These are phyloP conservation scores for Axilococcus clingmanii DNA, from an alignment of 139 green algal species.

Conservation along the genomic window DNA sequence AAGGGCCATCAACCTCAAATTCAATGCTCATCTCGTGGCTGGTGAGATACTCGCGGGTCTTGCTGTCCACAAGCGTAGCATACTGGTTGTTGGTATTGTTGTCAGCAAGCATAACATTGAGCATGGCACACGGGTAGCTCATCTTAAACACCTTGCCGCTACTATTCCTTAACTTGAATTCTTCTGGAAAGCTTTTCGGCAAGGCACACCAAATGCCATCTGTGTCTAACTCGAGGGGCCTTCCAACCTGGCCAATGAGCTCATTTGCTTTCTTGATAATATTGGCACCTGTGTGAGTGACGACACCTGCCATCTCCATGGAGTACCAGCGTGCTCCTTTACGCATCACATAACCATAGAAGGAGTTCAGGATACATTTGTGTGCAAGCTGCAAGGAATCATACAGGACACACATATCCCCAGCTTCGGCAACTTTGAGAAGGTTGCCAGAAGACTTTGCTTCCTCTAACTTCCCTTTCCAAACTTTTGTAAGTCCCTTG, in stretches of 20 bases:
- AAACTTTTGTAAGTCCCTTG: constrained; percentile 92
- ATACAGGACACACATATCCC: constrained; percentile 85
- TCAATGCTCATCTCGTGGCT: constrained; percentile 91
- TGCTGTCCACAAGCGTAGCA: constrained; percentile 46
- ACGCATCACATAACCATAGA: constrained; percentile 93
- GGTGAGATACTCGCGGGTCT: constrained; percentile 48
- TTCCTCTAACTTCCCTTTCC: constrained; percentile 82
- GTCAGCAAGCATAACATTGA: constrained; percentile 92
- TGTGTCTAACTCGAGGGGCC: constrained; percentile 95
- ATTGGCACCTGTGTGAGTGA: constrained; percentile 91
- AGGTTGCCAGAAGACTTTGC: constrained; percentile 54
- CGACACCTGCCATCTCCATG: constrained; percentile 99
- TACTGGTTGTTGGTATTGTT: constrained; percentile 97
- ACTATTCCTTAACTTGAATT: constrained; percentile 81
- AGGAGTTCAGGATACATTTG: constrained; percentile 99
- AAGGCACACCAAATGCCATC: constrained; percentile 98
- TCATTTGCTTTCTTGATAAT: constrained; percentile 85
- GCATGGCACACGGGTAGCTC: constrained; percentile 92
- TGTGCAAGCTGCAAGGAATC: constrained; percentile 94
- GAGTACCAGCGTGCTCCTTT: constrained; percentile 94
- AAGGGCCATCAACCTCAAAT: constrained; percentile 93
- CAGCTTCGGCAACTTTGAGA: constrained; percentile 53
- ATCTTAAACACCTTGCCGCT: constrained; percentile 66
- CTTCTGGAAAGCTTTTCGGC: constrained; percentile 87
- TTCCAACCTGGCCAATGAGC: constrained; percentile 68